These are phyloP conservation scores for Castanopsis chinensis DNA, from an alignment of 306 rosid species.

Conservation along the genomic window DNA sequence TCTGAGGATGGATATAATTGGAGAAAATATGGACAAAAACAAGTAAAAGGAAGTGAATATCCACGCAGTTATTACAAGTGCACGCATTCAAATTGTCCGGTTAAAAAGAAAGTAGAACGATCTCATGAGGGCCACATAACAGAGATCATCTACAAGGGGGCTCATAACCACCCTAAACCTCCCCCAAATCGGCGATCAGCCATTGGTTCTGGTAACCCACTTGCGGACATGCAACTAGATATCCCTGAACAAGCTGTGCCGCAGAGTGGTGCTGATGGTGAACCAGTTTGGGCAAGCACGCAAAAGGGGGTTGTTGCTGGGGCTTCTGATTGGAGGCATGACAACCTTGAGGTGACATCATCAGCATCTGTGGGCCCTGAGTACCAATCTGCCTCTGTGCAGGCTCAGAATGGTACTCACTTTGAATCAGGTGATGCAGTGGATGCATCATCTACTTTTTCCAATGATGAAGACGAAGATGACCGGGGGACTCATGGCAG, in stretches of 20 bases:
- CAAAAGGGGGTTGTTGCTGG: slow-evolving; percentile 50
- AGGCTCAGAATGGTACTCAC: slow-evolving; percentile 61
- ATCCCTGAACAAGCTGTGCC: slow-evolving; percentile 55
- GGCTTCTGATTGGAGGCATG: slow-evolving; percentile 65
- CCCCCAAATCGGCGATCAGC: slow-evolving; percentile 74
- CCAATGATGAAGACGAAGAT: slow-evolving; percentile 90
- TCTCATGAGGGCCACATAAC: slow-evolving; percentile 93
- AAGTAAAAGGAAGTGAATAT: slow-evolving; percentile 93
- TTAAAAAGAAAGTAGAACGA: slow-evolving; percentile 90
- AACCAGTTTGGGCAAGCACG: slow-evolving; percentile 48
- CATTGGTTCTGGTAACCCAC: slow-evolving; percentile 53
- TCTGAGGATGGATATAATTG: slow-evolving; percentile 92
- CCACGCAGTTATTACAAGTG: slow-evolving; percentile 97
- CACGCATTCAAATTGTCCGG: slow-evolving; percentile 79
- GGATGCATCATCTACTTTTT: slow-evolving; percentile 84
- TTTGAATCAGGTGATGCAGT: slow-evolving; percentile 68
- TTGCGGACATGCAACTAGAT: slow-evolving; percentile 61
- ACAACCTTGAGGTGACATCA: slow-evolving; percentile 79
- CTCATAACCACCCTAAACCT: slow-evolving; percentile 86
- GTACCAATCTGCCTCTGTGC: slow-evolving; percentile 58
- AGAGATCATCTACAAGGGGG: slow-evolving; percentile 90
- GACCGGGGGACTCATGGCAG: slow-evolving; percentile 92
- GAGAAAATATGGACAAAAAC: slow-evolving; percentile 98
- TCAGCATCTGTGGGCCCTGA: slow-evolving; percentile 64
- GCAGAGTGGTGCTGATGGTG: slow-evolving; percentile 55